Percentiles rank a stretch among this genome's conserved stretches.
Evolutionary conservation across 805 yeast genomes (phyloP).

Genomic region (Priceomyces melissophilus): DNA sequence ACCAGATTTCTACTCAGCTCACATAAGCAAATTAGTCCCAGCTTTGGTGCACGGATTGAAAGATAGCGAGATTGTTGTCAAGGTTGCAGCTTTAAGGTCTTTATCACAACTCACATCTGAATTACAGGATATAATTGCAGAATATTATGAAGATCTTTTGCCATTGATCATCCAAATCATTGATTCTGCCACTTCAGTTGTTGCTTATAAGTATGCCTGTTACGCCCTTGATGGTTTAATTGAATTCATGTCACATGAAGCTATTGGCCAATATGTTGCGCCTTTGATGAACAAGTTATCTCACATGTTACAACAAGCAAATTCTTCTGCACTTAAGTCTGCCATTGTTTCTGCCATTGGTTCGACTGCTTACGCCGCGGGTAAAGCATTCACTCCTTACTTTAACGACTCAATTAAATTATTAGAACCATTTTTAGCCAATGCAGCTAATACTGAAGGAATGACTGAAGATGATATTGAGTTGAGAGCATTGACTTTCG

Average conservation of each 20-base stretch:
- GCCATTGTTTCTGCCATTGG: conserved; percentile 94
- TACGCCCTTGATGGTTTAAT: conserved; percentile 86
- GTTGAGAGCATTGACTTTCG: conserved; percentile 87
- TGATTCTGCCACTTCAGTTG: conserved; percentile 78
- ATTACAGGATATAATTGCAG: conserved; percentile 80
- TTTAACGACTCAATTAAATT: conserved; percentile 76
- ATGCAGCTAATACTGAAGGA: conserved; percentile 66
- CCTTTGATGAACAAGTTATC: conserved; percentile 88
- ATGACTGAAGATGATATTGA: conserved; percentile 86
- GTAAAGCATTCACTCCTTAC: conserved; percentile 81
- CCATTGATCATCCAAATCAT: conserved; percentile 85
- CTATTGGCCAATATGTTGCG: conserved; percentile 74
- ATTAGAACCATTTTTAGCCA: conserved; percentile 77
- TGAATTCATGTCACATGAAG: conserved; percentile 87
- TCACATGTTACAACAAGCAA: conserved; percentile 74
- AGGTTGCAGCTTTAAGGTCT: conserved; percentile 82
- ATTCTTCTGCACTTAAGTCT: conserved; percentile 68
- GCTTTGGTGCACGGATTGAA: conserved; percentile 72
- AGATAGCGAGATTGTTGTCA: conserved; percentile 70
- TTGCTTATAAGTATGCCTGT: conserved; percentile 87
- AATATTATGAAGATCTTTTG: conserved; percentile 74
- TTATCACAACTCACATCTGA: conserved; percentile 76
- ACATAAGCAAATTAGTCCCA: conserved; percentile 69
- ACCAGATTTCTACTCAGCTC: conserved; percentile 83
- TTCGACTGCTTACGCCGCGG: conserved; percentile 94